phyloP scores from a whole-genome alignment of 164 flowering plant genomes.

The Platanus orientalis region DNA sequence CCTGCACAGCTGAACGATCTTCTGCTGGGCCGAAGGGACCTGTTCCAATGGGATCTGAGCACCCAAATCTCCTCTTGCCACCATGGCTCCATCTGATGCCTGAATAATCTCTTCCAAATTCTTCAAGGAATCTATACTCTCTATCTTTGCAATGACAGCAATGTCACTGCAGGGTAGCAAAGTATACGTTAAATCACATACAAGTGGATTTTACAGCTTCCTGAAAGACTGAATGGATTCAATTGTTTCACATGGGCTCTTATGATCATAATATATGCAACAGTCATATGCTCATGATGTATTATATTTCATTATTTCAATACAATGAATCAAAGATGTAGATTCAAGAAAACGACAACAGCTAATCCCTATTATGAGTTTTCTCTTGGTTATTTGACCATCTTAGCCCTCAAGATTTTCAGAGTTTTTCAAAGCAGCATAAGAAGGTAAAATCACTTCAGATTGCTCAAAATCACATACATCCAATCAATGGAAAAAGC shows the following conservation, averaged over 20 bases:
- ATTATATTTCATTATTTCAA: too few relatives aligned
- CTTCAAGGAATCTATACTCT: constrained; percentile 87
- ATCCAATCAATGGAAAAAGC: too few relatives aligned
- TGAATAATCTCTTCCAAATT: constrained; percentile 84
- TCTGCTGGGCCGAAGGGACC: constrained; percentile 92
- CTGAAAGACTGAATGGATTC: not conserved
- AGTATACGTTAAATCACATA: not conserved
- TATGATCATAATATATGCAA: not conserved
- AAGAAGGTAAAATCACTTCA: too few relatives aligned
- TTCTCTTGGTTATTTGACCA: too few relatives aligned
- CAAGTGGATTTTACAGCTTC: not conserved
- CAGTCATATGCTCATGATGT: not conserved
- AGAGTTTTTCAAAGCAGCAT: too few relatives aligned
- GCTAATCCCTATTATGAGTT: too few relatives aligned
- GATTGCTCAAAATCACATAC: too few relatives aligned
- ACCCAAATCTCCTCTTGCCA: constrained; percentile 96
- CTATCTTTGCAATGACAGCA: constrained; percentile 86
- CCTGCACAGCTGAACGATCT: constrained; percentile 77
- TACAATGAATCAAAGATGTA: too few relatives aligned
- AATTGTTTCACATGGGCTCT: too few relatives aligned
- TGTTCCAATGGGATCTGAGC: constrained; percentile 98
- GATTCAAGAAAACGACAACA: too few relatives aligned
- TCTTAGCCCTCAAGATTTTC: too few relatives aligned
- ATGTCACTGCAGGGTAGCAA: constrained; percentile 59
- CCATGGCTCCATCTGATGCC: constrained; percentile 98